Percentiles rank a stretch among this genome's conserved stretches.
phyloP scores from a whole-genome alignment of 2,329 filamentous ascomycete genomes.

The Neospermospora avenae region DNA sequence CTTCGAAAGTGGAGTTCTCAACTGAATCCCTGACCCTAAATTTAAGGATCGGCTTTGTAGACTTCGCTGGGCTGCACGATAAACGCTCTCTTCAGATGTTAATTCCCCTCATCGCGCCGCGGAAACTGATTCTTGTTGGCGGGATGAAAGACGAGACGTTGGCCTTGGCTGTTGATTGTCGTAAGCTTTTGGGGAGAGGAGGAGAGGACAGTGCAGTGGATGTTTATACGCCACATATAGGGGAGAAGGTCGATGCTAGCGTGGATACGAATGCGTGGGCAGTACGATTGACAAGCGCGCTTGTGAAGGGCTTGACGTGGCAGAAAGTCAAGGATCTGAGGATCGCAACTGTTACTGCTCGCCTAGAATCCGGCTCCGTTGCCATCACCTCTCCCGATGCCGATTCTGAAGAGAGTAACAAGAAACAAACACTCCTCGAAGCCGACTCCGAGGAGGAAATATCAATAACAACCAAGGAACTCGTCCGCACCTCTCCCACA shows the following conservation, averaged over 20 bases:
- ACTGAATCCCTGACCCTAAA: constrained; percentile 64
- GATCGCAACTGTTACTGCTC: constrained; percentile 88
- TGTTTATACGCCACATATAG: constrained; percentile 79
- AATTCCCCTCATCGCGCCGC: constrained; percentile 87
- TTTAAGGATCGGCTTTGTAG: constrained; percentile 79
- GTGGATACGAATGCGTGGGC: constrained; percentile 98
- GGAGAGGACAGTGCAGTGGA: constrained; percentile 51
- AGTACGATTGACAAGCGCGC: constrained; percentile 79
- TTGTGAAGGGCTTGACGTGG: constrained; percentile 89
- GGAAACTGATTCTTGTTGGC: constrained; percentile 89
- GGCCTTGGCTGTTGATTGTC: constrained; percentile 75
- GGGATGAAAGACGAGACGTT: constrained; percentile 77
- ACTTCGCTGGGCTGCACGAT: constrained; percentile 90
- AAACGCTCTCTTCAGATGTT: constrained; percentile 92
- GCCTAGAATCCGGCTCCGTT: constrained; percentile 52
- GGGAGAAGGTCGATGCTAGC: constrained; percentile 76
- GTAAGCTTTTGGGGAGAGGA: constrained; percentile 56
- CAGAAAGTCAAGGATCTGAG: constrained; percentile 87
- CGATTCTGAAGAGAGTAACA: constrained; percentile 41
- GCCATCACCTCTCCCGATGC: constrained; percentile 40
- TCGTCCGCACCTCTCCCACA: constrained; percentile 17
- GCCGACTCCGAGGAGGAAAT: constrained; percentile 43
- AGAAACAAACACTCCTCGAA: constrained; percentile 43
- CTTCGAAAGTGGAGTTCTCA: constrained; percentile 70
- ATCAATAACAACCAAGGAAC: constrained; percentile 15